Base-by-base conservation (phyloP, 805 yeast species). In the Candida orba region DNA sequence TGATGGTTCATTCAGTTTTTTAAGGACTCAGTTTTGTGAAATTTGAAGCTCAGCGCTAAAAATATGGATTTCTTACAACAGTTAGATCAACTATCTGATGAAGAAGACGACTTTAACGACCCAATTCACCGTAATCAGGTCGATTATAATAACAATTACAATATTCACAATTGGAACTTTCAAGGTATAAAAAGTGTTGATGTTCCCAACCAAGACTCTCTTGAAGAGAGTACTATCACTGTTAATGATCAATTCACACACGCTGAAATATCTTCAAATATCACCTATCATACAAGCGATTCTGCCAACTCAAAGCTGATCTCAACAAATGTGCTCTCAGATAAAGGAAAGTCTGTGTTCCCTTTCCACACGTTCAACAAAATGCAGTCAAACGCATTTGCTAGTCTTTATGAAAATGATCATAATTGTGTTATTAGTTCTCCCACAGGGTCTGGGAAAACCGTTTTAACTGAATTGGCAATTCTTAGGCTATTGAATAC, bases 371-470 rank as follows among this genome's bases (percentile, higher is more conserved):
- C 51, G 9, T 72, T 76, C 54, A 77, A 77, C 47, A 61, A 50
- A 43, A 75, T 77, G 79, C 82, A 77, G 54, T 64, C 76, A 1
- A 60, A 58, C 38, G 67, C 74, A 7, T 76, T 72, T 46, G 43
- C 57, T 3, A 25, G 42, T 1, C 44, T 76, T 6, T 76, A 66
- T 50, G 49, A 62, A 5, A 40, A 53, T 2, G 52, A 58, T 15
- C 50, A 58, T 27, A 76, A 74, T 46, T 69, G 72, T 49, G 72
- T 76, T 4, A 60, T 76, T 9, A 67, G 77, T 34, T 63, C 81
- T 5, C 82, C 83, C 1, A 75, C 81, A 0, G 81, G 82, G 0
- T 75, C 82, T 1, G 81, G 83, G 0, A 77, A 77, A 49, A 75
- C 81, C 0, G 78, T 69, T 0, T 54, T 76, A 6, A 75, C 75